Conservation (phyloP, 192 early-diverging fungal genomes). For the Umbelopsis sp. region DNA sequence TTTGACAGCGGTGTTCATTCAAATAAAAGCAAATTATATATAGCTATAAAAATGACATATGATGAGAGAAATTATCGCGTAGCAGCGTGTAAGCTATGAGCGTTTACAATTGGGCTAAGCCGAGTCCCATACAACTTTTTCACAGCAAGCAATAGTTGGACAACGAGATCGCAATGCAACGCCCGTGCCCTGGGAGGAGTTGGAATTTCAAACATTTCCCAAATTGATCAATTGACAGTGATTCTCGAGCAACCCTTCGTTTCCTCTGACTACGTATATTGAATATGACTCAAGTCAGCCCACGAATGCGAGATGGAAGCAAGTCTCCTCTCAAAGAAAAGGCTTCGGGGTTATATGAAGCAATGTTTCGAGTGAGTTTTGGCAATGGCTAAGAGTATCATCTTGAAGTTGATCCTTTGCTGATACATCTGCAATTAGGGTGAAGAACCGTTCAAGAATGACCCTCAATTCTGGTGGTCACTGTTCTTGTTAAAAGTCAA, state of each 20-base stretch:
- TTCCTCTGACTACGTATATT: background rate
- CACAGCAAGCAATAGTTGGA: too few relatives aligned
- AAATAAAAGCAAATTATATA: too few relatives aligned
- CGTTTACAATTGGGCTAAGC: too few relatives aligned
- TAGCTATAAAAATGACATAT: too few relatives aligned
- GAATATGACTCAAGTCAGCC: slow-evolving; percentile 6
- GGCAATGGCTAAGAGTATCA: background rate
- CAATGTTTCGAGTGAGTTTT: slow-evolving; percentile 3
- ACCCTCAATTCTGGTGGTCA: slow-evolving; percentile 51
- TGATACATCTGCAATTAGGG: slow-evolving; percentile 36
- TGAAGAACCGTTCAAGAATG: slow-evolving; percentile 46
- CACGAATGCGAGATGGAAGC: background rate
- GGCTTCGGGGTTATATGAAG: slow-evolving; percentile 48
- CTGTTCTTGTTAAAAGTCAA: slow-evolving; percentile 54
- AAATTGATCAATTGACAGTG: slow-evolving; percentile 6
- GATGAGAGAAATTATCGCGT: too few relatives aligned
- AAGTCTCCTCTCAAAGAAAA: slow-evolving; percentile 49
- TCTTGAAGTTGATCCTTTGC: background rate
- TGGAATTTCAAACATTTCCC: background rate
- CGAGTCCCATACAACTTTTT: too few relatives aligned
- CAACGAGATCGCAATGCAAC: too few relatives aligned
- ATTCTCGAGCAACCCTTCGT: background rate
- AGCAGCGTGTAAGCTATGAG: too few relatives aligned
- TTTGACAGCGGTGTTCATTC: too few relatives aligned
- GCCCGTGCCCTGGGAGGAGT: too few relatives aligned